Conservation (phyloP, 257 asterid genomes). For the Solanum ossicruentum region DNA sequence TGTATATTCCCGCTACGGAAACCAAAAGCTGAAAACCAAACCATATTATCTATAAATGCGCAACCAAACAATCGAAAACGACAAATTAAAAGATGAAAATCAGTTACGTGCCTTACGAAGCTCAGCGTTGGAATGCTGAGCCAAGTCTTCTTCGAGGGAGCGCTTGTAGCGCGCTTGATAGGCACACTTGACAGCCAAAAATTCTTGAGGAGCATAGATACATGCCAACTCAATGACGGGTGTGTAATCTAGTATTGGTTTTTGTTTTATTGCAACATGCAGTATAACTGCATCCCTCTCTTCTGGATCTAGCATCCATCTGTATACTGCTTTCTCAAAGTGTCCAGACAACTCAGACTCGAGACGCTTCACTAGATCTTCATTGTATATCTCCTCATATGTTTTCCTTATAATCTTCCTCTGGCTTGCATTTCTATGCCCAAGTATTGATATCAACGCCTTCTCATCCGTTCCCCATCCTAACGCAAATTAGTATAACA, state of each 20-base stretch:
- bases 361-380: slow-evolving; percentile 62
- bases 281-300: slow-evolving; percentile 57
- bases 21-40: slow-evolving; percentile 38
- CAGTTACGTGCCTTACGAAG: slow-evolving; percentile 34
- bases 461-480: slow-evolving; percentile 86
- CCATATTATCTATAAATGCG: not conserved
- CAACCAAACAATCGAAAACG: not conserved
- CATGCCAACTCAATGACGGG: slow-evolving; percentile 37
- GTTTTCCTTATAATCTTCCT: slow-evolving; percentile 49
- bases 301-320: slow-evolving; percentile 68
- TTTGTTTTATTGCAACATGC: slow-evolving; percentile 39
- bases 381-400: slow-evolving; percentile 48
- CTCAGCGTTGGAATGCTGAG: slow-evolving; percentile 37
- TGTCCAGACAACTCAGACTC: slow-evolving; percentile 63
- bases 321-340: slow-evolving; percentile 65
- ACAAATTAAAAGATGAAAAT: not conserved
- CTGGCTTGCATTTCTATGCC: slow-evolving; percentile 45
- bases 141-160: slow-evolving; percentile 69
- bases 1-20: slow-evolving; percentile 28
- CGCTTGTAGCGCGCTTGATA: slow-evolving; percentile 52
- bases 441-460: slow-evolving; percentile 38
- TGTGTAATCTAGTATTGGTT: slow-evolving; percentile 25
- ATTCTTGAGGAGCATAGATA: slow-evolving; percentile 39
- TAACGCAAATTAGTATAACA: not conserved
- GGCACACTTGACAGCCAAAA: slow-evolving; percentile 46